Base-by-base conservation (phyloP, 441 rosid species). In the Breynia disticha region DNA sequence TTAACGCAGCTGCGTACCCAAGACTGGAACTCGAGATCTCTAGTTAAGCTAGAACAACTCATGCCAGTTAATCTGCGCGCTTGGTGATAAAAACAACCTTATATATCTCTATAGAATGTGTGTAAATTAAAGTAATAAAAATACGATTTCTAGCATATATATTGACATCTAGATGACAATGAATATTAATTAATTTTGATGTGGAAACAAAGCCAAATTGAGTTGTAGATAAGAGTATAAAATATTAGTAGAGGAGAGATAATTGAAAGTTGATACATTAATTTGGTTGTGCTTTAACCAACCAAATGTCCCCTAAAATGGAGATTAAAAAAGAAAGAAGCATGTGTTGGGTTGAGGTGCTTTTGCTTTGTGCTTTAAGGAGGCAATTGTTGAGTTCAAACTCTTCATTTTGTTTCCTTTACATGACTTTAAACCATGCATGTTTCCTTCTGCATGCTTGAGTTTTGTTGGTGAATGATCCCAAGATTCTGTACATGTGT, bases 261-360 rank as follows among this genome's bases (percentile, higher is more conserved):
- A 16, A 28, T 20, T 59, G 67, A 50, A 57, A 62, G 47, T 46
- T 14, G 28, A 56, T 47, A 20, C 60, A 52, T 53, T 19, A 59
- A 67, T 43, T 16, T 62, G 72, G 19, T 24, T 65, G 68, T 61
- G 46, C 71, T 67, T 77, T 71, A 73, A 59, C 76, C 75, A 77
- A 56, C 79, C 53, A 2, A 10, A 35, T 68, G 81, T 71, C 59
- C 71, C 67, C 22, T 3, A 68, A 39, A 6, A 17, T 35, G 52
- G 59, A 16, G 42, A 35, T 47, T 44, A 16, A 61, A 14, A 49
- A 46, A 47, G 22, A 48, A 41, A 2, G n/a, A 41, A 47, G 20
- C 48, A 54, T 39, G 67, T 52, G 21, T 13, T 28, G 35, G 35
- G 35, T 28, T 28, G 19, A 17, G 16, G 46, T 19, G 28, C 32